These are phyloP conservation scores for Acer saccharum DNA, from an alignment of 345 rosid genomes.

Conservation along the genomic window DNA sequence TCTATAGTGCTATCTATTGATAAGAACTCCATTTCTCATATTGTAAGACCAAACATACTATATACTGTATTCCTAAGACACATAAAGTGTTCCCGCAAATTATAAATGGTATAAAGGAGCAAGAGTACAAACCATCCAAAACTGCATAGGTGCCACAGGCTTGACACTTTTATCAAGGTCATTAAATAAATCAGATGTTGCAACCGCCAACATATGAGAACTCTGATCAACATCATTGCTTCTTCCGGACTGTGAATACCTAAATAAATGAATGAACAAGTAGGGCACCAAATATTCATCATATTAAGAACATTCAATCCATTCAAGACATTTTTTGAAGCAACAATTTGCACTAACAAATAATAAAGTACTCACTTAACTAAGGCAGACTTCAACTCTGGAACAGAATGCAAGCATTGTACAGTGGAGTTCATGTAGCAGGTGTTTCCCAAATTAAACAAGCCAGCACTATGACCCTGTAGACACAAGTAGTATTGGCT, in stretches of 20 bases:
- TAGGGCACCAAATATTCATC: constrained; percentile 13
- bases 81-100: constrained; percentile 7
- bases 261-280: constrained; percentile 30
- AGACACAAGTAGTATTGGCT: constrained; percentile 15
- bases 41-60: background rate
- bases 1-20: background rate
- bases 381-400: constrained; percentile 91
- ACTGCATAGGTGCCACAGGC: constrained; percentile 92
- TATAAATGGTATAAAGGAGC: background rate
- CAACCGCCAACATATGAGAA: constrained; percentile 92
- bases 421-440: constrained; percentile 98
- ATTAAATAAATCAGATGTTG: constrained; percentile 84
- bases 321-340: background rate
- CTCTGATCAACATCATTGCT: constrained; percentile 83
- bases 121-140: constrained; percentile 82
- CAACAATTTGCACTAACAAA: background rate
- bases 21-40: background rate
- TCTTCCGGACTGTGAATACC: constrained; percentile 73
- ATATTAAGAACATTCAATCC: constrained; percentile 11
- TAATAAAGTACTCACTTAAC: constrained; percentile 43
- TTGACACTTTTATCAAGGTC: constrained; percentile 92
- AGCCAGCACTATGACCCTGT: constrained; percentile 97
- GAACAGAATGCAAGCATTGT: constrained; percentile 97
- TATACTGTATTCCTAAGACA: background rate
- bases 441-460: constrained; percentile 90